Evolutionary conservation across 306 rosid genomes (phyloP), one percentile per base, ranked within the genome.

Genomic region (Comarum palustre): DNA sequence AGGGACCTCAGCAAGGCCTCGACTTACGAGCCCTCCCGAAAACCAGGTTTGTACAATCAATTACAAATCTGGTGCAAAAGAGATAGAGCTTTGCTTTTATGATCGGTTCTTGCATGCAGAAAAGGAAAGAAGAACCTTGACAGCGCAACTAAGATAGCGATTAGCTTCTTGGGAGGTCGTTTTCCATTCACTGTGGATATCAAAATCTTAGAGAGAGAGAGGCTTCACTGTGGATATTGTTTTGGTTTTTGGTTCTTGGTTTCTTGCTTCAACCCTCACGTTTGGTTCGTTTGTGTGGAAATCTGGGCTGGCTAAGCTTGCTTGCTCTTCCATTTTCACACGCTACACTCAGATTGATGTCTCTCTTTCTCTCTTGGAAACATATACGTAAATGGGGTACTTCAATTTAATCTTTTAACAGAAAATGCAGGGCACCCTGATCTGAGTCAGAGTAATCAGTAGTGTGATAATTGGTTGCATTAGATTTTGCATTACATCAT

Each of bases 1-100:
- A 36, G 57, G 43, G 66, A 32, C 66, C 66, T 32, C 68, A 36
- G 24, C 20, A 59, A 43, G 9, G 19, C 27, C 66, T 41, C 55
- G 75, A 8, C 11, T 25, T 8, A 8, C 12, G 75, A n/a, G 67
- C 75, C 74, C 66, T 58, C 67, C 67, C 6, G 31, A 58, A 41
- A 19, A 16, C 75, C 75, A 41, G 67, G 75, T 57, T 57, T 8
- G 75, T 42, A 57, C 57, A 25, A 8, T 22, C 65, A 72, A 24
- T 58, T 57, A 39, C 39, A 11, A n/a, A 48, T 71, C 5, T 7
- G 9, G 27, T 34, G 54, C 41, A 72, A 54, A 39, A 55, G 67
- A 62, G 12, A 71, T 29, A 38, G 16, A 25, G 39, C 75, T 39
- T 70, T 55, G 36, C 64, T 71, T 6, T 51, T 12, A 12, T 55